These are phyloP conservation scores for Claviceps citrina DNA, from an alignment of 2,329 filamentous ascomycete genomes.

Conservation along the genomic window DNA sequence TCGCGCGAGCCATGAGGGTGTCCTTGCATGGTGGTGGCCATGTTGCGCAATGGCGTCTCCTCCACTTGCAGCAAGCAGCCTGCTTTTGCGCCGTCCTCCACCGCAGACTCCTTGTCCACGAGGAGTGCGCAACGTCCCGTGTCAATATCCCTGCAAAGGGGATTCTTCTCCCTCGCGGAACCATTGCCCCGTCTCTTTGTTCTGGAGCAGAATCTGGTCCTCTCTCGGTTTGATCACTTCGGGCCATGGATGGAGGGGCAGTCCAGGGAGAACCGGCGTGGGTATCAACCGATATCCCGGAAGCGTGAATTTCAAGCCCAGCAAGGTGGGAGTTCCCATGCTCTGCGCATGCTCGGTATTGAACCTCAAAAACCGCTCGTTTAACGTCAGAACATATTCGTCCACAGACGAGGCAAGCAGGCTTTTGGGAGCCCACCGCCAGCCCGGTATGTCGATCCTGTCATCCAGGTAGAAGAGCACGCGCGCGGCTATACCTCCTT, in stretches of 20 bases:
- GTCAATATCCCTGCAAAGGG: constrained; percentile 9
- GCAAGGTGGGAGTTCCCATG: constrained; percentile 8
- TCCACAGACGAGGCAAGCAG: constrained; percentile 9
- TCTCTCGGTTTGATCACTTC: constrained; percentile 7
- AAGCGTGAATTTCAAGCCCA: constrained; percentile 8
- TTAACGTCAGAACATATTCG: constrained; percentile 8
- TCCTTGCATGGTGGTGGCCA: neutral
- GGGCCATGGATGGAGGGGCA: constrained; percentile 10
- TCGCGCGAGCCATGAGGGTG: neutral
- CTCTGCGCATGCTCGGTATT: neutral
- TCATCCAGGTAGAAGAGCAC: constrained; percentile 14
- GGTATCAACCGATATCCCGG: constrained; percentile 7
- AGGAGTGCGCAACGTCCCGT: constrained; percentile 7
- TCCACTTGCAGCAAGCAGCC: constrained; percentile 8
- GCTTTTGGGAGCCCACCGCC: constrained; percentile 15
- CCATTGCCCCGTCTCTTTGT: constrained; percentile 7
- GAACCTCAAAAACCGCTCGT: constrained; percentile 10
- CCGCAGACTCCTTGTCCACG: constrained; percentile 2
- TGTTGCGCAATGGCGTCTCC: neutral
- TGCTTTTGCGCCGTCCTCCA: neutral
- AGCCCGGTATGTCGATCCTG: constrained; percentile 10
- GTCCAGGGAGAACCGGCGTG: neutral
- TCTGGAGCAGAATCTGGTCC: constrained; percentile 7
- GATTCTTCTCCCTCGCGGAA: constrained; percentile 6
- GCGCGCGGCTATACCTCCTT: constrained; percentile 9